These are phyloP conservation scores for Nyctanthes arbortristis DNA, from an alignment of 257 asterid genomes.

Conservation along the genomic window DNA sequence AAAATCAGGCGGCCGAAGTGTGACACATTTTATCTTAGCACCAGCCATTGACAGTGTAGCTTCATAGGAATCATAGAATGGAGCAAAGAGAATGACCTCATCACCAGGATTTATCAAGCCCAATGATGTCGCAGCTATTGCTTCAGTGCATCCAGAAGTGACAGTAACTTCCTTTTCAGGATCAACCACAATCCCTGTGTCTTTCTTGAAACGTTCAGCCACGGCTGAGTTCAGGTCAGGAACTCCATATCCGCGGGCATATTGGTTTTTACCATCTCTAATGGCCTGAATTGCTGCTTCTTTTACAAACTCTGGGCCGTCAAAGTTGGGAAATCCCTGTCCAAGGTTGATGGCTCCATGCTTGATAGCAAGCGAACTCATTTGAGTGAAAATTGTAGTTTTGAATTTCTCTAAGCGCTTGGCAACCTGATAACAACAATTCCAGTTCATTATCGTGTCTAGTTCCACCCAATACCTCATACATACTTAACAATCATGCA, in stretches of 20 bases:
- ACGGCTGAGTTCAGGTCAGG: slow-evolving; percentile 87
- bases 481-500: not conserved
- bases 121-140: slow-evolving; percentile 89
- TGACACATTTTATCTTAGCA: slow-evolving; percentile 66
- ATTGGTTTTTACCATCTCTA: slow-evolving; percentile 77
- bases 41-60: slow-evolving; percentile 98
- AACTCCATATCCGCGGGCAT: slow-evolving; percentile 94
- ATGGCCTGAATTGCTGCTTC: slow-evolving; percentile 95
- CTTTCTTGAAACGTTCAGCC: slow-evolving; percentile 84
- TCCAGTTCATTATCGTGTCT: not conserved
- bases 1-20: slow-evolving; percentile 78
- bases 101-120: slow-evolving; percentile 95
- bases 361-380: slow-evolving; percentile 92
- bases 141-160: slow-evolving; percentile 98
- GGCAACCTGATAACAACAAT: slow-evolving; percentile 57
- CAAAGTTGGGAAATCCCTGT: slow-evolving; percentile 97
- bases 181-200: slow-evolving; percentile 65
- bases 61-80: slow-evolving; percentile 92
- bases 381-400: slow-evolving; percentile 95
- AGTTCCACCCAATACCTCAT: not conserved
- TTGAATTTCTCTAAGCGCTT: slow-evolving; percentile 94
- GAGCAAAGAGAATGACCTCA: slow-evolving; percentile 90
- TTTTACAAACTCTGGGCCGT: slow-evolving; percentile 97
- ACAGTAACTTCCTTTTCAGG: slow-evolving; percentile 90
- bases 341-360: slow-evolving; percentile 95